phyloP scores from a whole-genome alignment of 495 filamentous ascomycete genomes.

The Hyaloscypha finlandica region DNA sequence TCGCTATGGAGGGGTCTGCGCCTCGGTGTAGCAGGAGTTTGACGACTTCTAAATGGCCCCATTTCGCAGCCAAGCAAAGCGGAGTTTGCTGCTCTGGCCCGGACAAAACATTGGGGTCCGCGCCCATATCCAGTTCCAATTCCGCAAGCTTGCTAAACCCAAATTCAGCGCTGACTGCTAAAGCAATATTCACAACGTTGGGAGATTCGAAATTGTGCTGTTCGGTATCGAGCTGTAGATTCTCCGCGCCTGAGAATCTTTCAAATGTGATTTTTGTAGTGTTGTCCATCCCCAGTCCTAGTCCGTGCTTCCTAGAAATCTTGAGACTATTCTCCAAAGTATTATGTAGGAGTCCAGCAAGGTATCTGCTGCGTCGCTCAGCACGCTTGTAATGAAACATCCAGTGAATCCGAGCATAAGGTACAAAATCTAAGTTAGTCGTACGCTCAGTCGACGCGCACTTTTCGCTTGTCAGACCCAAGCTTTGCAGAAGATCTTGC shows the following conservation, averaged over 20 bases:
- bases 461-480: background rate
- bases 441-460: background rate
- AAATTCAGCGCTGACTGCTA: constrained; percentile 1
- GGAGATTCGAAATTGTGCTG: background rate
- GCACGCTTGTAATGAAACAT: constrained; percentile 5
- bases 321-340: background rate
- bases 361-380: background rate
- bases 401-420: constrained; percentile 3
- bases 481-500: constrained; percentile 3
- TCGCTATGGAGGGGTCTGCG: background rate
- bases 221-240: background rate
- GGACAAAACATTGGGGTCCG: background rate
- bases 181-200: background rate
- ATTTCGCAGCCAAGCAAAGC: background rate
- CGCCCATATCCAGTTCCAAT: constrained; percentile 9
- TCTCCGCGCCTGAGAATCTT: background rate
- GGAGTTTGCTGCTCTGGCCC: background rate
- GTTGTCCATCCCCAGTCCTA: background rate
- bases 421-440: background rate
- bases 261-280: background rate
- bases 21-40: constrained; percentile 2
- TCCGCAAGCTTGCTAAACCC: constrained; percentile 4
- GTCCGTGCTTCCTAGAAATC: background rate
- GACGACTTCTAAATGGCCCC: background rate
- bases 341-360: constrained; percentile 6